Evolutionary conservation across 805 yeast genomes (phyloP), one percentile per base, ranked within the genome.

Genomic region (Saccharomyces kudriavzevii): DNA sequence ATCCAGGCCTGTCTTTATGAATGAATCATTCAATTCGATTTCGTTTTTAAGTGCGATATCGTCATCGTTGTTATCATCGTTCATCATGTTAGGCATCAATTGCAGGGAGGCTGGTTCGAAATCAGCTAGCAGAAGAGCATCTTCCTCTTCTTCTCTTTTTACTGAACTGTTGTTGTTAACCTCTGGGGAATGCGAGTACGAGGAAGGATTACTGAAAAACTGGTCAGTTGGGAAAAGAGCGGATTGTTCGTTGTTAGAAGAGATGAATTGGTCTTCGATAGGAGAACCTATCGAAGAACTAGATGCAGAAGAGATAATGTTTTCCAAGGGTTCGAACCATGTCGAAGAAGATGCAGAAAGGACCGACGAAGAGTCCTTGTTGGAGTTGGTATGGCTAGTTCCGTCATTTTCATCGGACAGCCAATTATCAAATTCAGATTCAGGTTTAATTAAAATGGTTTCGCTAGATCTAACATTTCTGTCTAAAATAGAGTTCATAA

Each of bases 291-390:
- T 57, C 6, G 66, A 57, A 0, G 67, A 60, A 40, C 57, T 55
- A 1, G 67, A 58, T 17, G 62, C 58, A 6, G 66, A 59, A 13
- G 67, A 65, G 20, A 64, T 52, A 22, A 64, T 57, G 29, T 53
- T 59, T 49, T 65, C 69, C 47, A 63, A 49, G 8, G 68, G 66
- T 40, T 63, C 68, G 29, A 64, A 63, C 68, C 68, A 64, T 17
- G 60, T 49, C 40, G 51, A 30, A 1, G 58, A 54, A 13, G 52
- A 31, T 22, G 47, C 27, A 26, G 50, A 55, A 35, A 35, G 43
- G 11, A 35, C 43, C 13, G 60, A 55, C 6, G 57, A 56, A 11
- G 58, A 55, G 26, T 49, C 57, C 24, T 35, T 26, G 29, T 25
- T 26, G 29, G 31, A 14, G 30, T n/a, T 45, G 29, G 50, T 47